Base-by-base conservation (phyloP, 371 early-diverging fungal species). In the Zychaea mexicana region DNA sequence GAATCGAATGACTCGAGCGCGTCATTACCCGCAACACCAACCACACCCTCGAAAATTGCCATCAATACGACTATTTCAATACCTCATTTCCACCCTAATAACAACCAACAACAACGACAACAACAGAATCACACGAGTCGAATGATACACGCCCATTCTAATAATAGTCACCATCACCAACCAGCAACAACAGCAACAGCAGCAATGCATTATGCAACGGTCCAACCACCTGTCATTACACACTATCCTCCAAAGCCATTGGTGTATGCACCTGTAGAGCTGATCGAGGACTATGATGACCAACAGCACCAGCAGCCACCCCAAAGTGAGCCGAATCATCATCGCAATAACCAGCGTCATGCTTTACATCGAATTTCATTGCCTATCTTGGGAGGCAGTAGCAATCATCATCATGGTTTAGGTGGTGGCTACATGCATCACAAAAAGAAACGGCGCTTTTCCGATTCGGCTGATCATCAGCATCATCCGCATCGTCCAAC, bases 211-310 rank as follows among this genome's bases (percentile, higher is more conserved):
- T 58, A 64, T 58, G 46, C 56, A 27, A 57, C 24, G 9, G 49
- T 64, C 3, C 65, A 64, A 24, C 65, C 65, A 17, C 65, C 65
- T 28, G 53, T 75, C 15, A 75, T 79, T 26, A 75, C 74, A 28
- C 79, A 80, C 62, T 80, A 74, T 61, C 80, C 80, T 6, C 80
- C 80, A 1, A 74, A 73, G 54, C 80, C 80, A 12, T 57, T 80
- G 6, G 68, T 67, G 21, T 80, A 80, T 62, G 66, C 80, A 17
- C 77, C 80, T 47, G 68, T 79, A 19, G 80, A 79, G 38, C 73
- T 74, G 15, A 60, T 67, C 3, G 42, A 39, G 33, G 52, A 61
- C 19, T 3, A 19, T 8, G n/a, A 12, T 19, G 28, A 19, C 26
- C 28, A 53, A 8, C 24, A 42, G 1, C 42, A 42, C n/a, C 42